A percentile compares a stretch with the other conserved stretches of the same genome.
Evolutionary conservation across 345 rosid genomes (phyloP).

Genomic region (Psidium guajava): DNA sequence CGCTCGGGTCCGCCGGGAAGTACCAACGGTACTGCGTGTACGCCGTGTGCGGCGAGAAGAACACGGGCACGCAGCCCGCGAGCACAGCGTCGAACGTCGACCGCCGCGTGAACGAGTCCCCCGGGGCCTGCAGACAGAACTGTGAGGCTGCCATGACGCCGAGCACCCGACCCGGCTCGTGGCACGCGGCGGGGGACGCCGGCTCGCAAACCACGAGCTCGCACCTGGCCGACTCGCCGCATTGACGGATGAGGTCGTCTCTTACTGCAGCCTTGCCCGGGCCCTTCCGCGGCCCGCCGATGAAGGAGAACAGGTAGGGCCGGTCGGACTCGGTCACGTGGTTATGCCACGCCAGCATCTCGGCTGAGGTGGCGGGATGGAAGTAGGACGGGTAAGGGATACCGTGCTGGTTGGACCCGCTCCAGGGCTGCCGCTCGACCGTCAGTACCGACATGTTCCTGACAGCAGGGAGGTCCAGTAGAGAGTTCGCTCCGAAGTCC

Average conservation of each 20-base stretch:
- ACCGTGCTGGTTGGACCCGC: constrained; percentile 28
- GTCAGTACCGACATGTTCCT: constrained; percentile 50
- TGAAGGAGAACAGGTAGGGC: constrained; percentile 38
- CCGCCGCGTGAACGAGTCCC: constrained; percentile 50
- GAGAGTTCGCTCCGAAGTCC: constrained; percentile 42
- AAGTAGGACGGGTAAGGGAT: constrained; percentile 55
- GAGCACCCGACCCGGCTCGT: constrained; percentile 20
- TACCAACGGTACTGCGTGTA: constrained; percentile 50
- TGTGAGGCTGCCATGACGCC: constrained; percentile 23
- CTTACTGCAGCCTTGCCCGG: constrained; percentile 31
- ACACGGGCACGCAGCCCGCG: constrained; percentile 53
- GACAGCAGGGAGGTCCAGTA: constrained; percentile 29
- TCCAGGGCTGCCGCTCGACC: constrained; percentile 44
- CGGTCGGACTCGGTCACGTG: constrained; percentile 11
- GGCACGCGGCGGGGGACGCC: constrained; percentile 12
- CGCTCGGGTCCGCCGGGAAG: constrained; percentile 14
- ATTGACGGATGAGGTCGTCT: constrained; percentile 41
- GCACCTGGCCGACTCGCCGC: constrained; percentile 30
- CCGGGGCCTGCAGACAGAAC: constrained; percentile 52
- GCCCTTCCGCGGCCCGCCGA: constrained; percentile 39
- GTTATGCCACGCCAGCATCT: constrained; percentile 34
- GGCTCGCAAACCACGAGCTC: constrained; percentile 20
- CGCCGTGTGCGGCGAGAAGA: constrained; percentile 51
- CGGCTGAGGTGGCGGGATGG: constrained; percentile 29
- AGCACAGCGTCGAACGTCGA: constrained; percentile 40